These are phyloP conservation scores for Starmerella scarabaei DNA, from an alignment of 805 yeast genomes.

Conservation along the genomic window DNA sequence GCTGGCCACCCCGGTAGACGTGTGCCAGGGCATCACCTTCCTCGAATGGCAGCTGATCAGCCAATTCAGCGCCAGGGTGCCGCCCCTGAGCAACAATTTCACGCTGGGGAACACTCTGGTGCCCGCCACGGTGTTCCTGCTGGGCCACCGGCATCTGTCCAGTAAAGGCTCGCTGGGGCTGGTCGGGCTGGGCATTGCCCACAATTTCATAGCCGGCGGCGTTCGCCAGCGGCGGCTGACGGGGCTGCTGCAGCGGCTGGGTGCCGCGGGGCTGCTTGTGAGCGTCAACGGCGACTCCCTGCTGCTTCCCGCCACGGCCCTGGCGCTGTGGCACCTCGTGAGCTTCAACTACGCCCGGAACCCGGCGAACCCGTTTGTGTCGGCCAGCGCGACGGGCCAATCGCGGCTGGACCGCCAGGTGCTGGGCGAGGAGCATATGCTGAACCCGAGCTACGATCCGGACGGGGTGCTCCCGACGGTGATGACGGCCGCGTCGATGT, in stretches of 20 bases:
- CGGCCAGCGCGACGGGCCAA: slow-evolving; percentile 25
- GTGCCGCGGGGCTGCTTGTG: slow-evolving; percentile 21
- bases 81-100: slow-evolving; percentile 13
- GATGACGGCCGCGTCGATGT: slow-evolving; percentile 28
- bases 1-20: not conserved
- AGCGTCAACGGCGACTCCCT: not conserved
- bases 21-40: slow-evolving; percentile 20
- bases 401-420: slow-evolving; percentile 22
- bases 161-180: slow-evolving; percentile 14
- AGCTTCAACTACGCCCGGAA: slow-evolving; percentile 22
- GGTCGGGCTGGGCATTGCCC: slow-evolving; percentile 25
- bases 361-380: slow-evolving; percentile 22
- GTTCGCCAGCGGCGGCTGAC: slow-evolving; percentile 15
- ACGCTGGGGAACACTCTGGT: slow-evolving; percentile 25
- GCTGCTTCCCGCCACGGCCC: slow-evolving; percentile 18
- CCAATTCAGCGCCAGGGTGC: not conserved
- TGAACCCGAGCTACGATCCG: slow-evolving; percentile 25
- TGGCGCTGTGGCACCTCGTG: slow-evolving; percentile 23
- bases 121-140: slow-evolving; percentile 24
- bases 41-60: slow-evolving; percentile 24
- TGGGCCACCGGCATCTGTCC: slow-evolving; percentile 22
- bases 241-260: slow-evolving; percentile 26
- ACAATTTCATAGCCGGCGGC: slow-evolving; percentile 16
- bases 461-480: slow-evolving; percentile 30
- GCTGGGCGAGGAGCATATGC: slow-evolving; percentile 27